phyloP scores from a whole-genome alignment of 2,329 filamentous ascomycete species.

The Endoconidiophora polonica region DNA sequence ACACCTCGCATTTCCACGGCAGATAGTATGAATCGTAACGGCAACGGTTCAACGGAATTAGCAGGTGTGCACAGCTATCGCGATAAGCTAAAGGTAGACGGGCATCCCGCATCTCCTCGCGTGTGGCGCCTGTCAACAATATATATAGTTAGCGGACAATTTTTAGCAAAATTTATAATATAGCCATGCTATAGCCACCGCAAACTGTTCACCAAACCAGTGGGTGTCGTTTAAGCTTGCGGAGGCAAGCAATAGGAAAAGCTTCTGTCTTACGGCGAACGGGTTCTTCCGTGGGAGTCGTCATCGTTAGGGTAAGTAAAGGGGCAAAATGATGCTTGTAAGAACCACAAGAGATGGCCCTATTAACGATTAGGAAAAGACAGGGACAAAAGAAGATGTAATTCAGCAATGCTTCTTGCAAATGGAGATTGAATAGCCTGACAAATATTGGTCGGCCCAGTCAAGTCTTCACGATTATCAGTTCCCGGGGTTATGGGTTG shows the following conservation, averaged over 20 bases:
- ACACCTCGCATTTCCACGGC: slow-evolving; percentile 94
- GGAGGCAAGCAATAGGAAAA: background rate
- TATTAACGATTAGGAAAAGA: no score
- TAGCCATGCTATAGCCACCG: no score
- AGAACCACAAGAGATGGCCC: no score
- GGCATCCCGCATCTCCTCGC: slow-evolving; percentile 87
- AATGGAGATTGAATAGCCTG: no score
- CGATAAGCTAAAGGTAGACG: slow-evolving; percentile 78
- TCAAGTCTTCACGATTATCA: no score
- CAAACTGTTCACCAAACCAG: no score
- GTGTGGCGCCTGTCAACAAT: slow-evolving; percentile 45
- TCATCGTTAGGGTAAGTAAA: background rate
- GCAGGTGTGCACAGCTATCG: slow-evolving; percentile 84
- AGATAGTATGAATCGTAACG: slow-evolving; percentile 82
- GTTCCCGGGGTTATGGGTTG: background rate
- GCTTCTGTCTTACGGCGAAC: slow-evolving; percentile 3
- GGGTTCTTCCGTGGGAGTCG: slow-evolving; percentile 3
- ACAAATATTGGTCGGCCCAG: no score
- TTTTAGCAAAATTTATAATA: background rate
- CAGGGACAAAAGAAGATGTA: no score
- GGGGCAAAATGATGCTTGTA: no score
- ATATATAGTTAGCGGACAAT: background rate
- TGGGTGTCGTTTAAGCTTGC: background rate
- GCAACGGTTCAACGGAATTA: slow-evolving; percentile 93
- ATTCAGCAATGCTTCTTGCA: no score